A percentile compares a stretch with the other conserved stretches of the same genome.
phyloP scores from a whole-genome alignment of 257 asterid species.

The Rhazya stricta region DNA sequence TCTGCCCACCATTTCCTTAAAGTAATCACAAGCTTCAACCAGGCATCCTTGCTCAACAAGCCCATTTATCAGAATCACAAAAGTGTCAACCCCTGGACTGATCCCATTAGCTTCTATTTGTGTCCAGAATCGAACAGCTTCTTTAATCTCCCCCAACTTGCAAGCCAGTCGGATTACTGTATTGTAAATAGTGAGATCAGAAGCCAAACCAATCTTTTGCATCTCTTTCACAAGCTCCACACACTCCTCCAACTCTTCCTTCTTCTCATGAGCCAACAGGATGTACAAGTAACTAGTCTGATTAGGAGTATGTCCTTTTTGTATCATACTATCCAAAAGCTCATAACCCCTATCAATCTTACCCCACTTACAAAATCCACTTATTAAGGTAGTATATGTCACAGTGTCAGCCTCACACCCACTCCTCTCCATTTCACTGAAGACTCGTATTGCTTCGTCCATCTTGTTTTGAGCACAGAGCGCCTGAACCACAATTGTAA shows the following conservation, averaged over 20 bases:
- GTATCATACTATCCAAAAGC: slow-evolving; percentile 65
- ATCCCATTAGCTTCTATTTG: slow-evolving; percentile 58
- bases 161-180: slow-evolving; percentile 58
- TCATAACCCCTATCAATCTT: slow-evolving; percentile 56
- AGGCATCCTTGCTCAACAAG: slow-evolving; percentile 53
- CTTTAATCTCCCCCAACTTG: slow-evolving; percentile 70
- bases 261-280: slow-evolving; percentile 83
- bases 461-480: slow-evolving; percentile 66
- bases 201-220: slow-evolving; percentile 53
- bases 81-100: slow-evolving; percentile 77
- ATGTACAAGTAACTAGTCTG: slow-evolving; percentile 67
- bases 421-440: slow-evolving; percentile 56
- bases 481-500: slow-evolving; percentile 73
- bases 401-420: slow-evolving; percentile 76
- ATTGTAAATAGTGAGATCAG: slow-evolving; percentile 59
- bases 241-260: slow-evolving; percentile 79
- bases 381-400: slow-evolving; percentile 69
- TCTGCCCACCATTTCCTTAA: slow-evolving; percentile 73
- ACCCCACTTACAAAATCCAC: slow-evolving; percentile 89
- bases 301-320: slow-evolving; percentile 57
- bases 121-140: slow-evolving; percentile 49
- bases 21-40: slow-evolving; percentile 77
- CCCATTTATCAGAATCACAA: slow-evolving; percentile 59
- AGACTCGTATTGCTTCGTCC: slow-evolving; percentile 73
- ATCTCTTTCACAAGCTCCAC: slow-evolving; percentile 64